These are phyloP conservation scores for Aspergillus terreus DNA, from an alignment of 2,329 filamentous ascomycete species.

Conservation along the genomic window DNA sequence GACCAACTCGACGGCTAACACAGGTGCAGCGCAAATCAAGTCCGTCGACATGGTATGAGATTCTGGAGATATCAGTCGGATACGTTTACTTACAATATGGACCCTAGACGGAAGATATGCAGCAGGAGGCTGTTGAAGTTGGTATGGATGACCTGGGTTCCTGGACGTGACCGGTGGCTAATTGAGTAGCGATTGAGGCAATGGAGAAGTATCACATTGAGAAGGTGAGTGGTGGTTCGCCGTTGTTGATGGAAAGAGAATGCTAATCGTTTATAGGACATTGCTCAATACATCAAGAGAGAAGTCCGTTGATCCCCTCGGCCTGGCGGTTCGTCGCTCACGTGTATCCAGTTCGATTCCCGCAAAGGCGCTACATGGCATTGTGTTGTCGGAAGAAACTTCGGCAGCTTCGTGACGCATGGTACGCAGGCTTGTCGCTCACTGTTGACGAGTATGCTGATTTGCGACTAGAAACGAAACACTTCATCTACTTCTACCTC, in stretches of 20 bases:
- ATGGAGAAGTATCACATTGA: conserved; percentile 70
- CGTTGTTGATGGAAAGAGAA: not conserved
- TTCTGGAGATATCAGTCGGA: conserved; percentile 9
- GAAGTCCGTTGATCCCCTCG: conserved; percentile 56
- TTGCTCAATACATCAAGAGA: conserved; percentile 92
- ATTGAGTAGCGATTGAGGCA: conserved; percentile 60
- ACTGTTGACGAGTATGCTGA: conserved; percentile 2
- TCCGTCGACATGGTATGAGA: conserved; percentile 89
- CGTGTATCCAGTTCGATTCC: conserved; percentile 72
- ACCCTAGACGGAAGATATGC: conserved; percentile 88
- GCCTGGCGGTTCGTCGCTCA: conserved; percentile 17
- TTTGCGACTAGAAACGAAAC: conserved; percentile 76
- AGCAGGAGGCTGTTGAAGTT: conserved; percentile 90
- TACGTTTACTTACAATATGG: conserved; percentile 14
- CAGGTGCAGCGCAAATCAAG: conserved; percentile 79
- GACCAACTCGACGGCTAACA: conserved; percentile 12
- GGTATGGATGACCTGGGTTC: conserved; percentile 57
- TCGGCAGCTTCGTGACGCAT: conserved; percentile 98
- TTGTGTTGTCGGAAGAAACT: conserved; percentile 97
- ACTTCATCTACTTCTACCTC: conserved; percentile 99
- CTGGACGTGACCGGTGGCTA: conserved; percentile 18
- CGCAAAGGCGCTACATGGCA: conserved; percentile 98
- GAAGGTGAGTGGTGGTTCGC: conserved; percentile 49
- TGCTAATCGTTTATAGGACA: conserved; percentile 61
- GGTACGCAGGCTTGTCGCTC: conserved; percentile 51